Evolutionary conservation across 257 asterid species (phyloP).

Genomic region (Parsonsia alboflavescens): DNA sequence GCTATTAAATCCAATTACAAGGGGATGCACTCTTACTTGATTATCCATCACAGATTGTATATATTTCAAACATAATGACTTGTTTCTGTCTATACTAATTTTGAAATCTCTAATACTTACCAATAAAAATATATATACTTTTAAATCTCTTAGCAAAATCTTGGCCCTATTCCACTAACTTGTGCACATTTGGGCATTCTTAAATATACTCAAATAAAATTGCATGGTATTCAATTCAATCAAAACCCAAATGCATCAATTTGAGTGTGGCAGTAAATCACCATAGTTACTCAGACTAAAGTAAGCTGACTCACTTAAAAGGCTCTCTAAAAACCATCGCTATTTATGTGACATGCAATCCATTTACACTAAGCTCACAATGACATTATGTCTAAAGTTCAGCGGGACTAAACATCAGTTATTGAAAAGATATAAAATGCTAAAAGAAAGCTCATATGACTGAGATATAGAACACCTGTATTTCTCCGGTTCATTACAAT

Average conservation of each 20-base stretch:
- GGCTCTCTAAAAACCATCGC: too few species aligned
- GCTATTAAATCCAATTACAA: not conserved
- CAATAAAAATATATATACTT: too few species aligned
- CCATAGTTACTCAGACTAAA: not conserved
- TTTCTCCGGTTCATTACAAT: conserved; percentile 85
- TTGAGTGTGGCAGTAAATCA: not conserved
- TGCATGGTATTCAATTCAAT: not conserved
- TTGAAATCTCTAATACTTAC: not conserved
- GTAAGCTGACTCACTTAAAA: not conserved
- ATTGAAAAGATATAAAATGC: not conserved
- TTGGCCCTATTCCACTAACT: not conserved
- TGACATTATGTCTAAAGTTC: too few species aligned
- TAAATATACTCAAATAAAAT: not conserved
- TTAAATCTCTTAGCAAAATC: not conserved
- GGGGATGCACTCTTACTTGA: not conserved
- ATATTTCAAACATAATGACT: not conserved
- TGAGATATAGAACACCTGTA: conserved; percentile 40
- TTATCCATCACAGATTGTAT: not conserved
- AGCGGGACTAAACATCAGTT: not conserved
- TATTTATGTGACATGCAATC: not conserved
- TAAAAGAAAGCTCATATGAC: not conserved
- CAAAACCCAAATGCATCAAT: not conserved
- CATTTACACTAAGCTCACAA: not conserved
- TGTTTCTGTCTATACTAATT: not conserved
- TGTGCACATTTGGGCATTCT: not conserved